phyloP scores from a whole-genome alignment of 495 filamentous ascomycete species.

The Daldinia caldariorum region DNA sequence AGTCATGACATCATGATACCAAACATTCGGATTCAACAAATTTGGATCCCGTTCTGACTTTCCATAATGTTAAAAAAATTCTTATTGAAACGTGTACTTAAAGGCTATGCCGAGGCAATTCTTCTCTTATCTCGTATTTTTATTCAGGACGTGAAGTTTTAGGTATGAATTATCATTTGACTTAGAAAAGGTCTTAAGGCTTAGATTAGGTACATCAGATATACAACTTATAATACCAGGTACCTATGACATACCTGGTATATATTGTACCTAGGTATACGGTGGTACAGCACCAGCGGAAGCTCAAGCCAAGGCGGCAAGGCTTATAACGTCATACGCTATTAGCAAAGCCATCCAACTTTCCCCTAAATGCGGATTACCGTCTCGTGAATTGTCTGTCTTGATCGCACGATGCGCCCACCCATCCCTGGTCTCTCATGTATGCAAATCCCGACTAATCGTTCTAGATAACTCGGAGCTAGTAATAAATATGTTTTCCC shows the following conservation, averaged over 20 bases:
- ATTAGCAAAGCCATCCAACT: background rate
- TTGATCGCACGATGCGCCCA: background rate
- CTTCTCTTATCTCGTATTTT: too few species aligned
- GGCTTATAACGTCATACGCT: background rate
- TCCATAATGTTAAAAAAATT: background rate
- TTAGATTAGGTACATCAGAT: too few species aligned
- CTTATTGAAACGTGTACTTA: background rate
- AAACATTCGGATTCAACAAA: constrained; percentile 16
- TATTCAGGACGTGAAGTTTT: too few species aligned
- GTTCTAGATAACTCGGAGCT: background rate
- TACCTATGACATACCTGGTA: too few species aligned
- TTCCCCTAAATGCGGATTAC: background rate
- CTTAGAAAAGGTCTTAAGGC: background rate
- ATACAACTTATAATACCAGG: too few species aligned
- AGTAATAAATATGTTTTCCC: background rate
- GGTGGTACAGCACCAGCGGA: too few species aligned
- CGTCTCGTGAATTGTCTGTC: background rate
- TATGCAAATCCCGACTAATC: background rate
- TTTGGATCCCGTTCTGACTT: constrained; percentile 11
- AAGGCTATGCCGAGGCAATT: background rate
- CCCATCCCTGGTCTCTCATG: background rate
- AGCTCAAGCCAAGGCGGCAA: background rate
- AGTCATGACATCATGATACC: constrained; percentile 32
- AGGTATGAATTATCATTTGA: too few species aligned
- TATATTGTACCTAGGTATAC: too few species aligned